phyloP scores from a whole-genome alignment of 495 filamentous ascomycete species.

The Penicillium angulare region DNA sequence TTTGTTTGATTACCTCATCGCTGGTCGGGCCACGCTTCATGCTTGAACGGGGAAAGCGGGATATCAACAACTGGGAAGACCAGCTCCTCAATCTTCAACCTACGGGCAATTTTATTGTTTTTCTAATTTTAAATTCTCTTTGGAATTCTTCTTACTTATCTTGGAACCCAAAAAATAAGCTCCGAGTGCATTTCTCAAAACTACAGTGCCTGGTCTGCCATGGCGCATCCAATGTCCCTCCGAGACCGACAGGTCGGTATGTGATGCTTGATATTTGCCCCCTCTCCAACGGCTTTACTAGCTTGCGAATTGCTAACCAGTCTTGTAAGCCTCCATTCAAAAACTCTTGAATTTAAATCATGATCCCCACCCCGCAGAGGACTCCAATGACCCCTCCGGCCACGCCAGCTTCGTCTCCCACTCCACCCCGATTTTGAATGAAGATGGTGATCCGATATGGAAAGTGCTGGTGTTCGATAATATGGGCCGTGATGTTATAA shows the following conservation, averaged over 20 bases:
- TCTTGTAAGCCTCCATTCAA: conserved; percentile 78
- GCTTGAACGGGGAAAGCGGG: conserved; percentile 5
- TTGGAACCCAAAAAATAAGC: background rate
- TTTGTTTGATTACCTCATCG: conserved; percentile 19
- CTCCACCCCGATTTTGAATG: conserved; percentile 76
- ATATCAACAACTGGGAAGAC: conserved; percentile 14
- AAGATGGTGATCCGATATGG: conserved; percentile 82
- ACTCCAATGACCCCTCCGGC: conserved; percentile 53
- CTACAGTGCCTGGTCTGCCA: conserved; percentile 38
- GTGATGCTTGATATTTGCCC: conserved; percentile 53
- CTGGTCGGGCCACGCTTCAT: conserved; percentile 2
- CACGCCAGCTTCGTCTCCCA: conserved; percentile 62
- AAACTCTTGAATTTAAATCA: conserved; percentile 96
- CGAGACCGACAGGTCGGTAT: conserved; percentile 96
- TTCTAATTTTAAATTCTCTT: too few relatives aligned
- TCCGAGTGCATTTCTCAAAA: conserved; percentile 10
- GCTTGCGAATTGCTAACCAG: conserved; percentile 27
- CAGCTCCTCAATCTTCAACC: background rate
- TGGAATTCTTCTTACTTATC: background rate
- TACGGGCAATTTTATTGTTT: background rate
- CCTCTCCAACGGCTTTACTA: background rate
- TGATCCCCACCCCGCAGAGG: conserved; percentile 52
- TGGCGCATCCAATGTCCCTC: conserved; percentile 76
- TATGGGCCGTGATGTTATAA: conserved; percentile 75
- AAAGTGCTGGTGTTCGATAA: conserved; percentile 70